Base-by-base conservation (phyloP, 495 filamentous ascomycete species). In the Xylaria castorea region DNA sequence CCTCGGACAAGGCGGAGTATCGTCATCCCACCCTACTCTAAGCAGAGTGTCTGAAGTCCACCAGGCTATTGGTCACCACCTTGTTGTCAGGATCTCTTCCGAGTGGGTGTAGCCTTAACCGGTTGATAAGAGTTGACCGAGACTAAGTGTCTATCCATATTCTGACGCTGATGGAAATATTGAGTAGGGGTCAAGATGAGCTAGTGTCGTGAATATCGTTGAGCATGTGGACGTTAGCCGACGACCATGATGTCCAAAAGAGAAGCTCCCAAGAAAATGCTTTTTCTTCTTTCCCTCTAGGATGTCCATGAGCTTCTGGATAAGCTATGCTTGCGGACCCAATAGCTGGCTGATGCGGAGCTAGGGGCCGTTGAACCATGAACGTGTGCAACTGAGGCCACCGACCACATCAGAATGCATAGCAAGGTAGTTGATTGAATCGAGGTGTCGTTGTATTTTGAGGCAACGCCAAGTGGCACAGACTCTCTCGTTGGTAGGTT, bases 11-110 rank as follows among this genome's bases (percentile, higher is more conserved):
- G 70, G 63, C 63, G 70, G 70, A 72, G 70, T 32, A 67, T 67
- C 70, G 70, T 72, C 70, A 67, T 72, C 63, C 51, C 62, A 72
- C 70, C 70, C 70, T 66, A 58, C 62, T 51, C 46, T 53, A n/a
- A 66, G 38, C 40, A 42, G 62, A 72, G 48, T 66, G 70, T 38
- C 63, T 57, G 62, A 66, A 50, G 51, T 48, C 32, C 16, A 38
- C n/a, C 22, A 67, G 30, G 42, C 51, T 53, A 67, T 72, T 55
- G 60, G 50, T 32, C 32, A 58, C 27, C 62, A 53, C 70, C 61
- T 67, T 67, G 53, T 22, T 14, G 44, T 25, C 40, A 60, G 70
- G 70, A 40, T 67, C 62, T 40, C 55, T 72, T 64, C 70, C 63
- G 51, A 66, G 62, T 72, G 62, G 69, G 53, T 72, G 63, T 67